phyloP scores from a whole-genome alignment of 1,284 basidiomycete genomes.

The Trametes hirsuta region DNA sequence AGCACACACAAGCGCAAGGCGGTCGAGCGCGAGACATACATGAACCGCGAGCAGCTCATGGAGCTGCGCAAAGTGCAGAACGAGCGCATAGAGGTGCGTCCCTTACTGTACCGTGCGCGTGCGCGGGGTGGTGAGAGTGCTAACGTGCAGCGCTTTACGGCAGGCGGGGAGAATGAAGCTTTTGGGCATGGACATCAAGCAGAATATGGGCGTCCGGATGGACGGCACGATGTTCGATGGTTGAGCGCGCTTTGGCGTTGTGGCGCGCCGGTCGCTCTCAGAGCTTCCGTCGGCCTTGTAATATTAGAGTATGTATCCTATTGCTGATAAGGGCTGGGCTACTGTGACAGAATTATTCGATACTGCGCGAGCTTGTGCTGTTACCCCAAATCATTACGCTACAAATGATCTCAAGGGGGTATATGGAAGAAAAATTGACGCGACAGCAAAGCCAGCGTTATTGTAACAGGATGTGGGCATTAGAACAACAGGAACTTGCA shows the following conservation, averaged over 20 bases:
- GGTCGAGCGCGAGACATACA: constrained; percentile 69
- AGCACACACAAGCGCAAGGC: constrained; percentile 66
- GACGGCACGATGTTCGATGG: constrained; percentile 61
- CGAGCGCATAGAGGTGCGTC: constrained; percentile 72
- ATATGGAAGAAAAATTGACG: no score
- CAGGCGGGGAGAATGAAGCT: constrained; percentile 82
- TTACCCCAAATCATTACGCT: no score
- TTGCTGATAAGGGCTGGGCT: no score
- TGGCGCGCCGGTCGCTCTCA: no score
- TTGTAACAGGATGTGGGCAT: no score
- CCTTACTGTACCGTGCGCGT: background rate
- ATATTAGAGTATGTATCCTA: no score
- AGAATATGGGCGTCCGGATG: constrained; percentile 83
- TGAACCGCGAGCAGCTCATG: constrained; percentile 76
- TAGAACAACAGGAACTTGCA: no score
- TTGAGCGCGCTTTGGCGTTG: constrained; percentile 8
- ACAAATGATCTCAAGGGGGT: no score
- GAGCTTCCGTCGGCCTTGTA: no score
- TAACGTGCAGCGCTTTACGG: background rate
- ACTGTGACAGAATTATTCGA: no score
- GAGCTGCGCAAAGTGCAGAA: constrained; percentile 81
- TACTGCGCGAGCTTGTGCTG: no score
- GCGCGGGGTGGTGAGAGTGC: background rate
- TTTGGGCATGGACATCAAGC: constrained; percentile 80
- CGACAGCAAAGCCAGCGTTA: no score